phyloP scores from a whole-genome alignment of 768 basidiomycete species.

The Paxillus rubicundulus region DNA sequence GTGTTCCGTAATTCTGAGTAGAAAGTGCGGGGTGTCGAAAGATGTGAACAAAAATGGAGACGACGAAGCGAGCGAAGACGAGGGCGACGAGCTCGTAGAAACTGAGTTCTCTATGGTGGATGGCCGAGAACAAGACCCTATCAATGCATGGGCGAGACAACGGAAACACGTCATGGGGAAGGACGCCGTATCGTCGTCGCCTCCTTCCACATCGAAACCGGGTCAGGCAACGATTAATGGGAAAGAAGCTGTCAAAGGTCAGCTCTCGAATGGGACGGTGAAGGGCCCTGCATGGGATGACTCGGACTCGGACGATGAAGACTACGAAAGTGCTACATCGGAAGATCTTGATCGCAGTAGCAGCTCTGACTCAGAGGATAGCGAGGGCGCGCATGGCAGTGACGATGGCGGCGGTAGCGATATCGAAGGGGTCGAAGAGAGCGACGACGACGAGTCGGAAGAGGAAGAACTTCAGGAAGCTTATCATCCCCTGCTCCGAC shows the following conservation, averaged over 20 bases:
- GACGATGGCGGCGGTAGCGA: conserved; percentile 31
- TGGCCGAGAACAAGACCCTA: conserved; percentile 61
- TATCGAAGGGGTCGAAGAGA: conserved; percentile 33
- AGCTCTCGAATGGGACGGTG: conserved; percentile 11
- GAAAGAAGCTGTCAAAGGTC: conserved; percentile 4
- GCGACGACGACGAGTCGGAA: conserved; percentile 39
- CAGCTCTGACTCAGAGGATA: conserved; percentile 35
- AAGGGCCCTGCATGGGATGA: conserved; percentile 33
- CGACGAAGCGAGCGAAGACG: conserved; percentile 16
- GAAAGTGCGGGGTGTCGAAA: conserved; percentile 25
- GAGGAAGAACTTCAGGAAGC: conserved; percentile 49
- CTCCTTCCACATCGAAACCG: background rate
- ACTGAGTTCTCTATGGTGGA: conserved; percentile 74
- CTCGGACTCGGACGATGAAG: conserved; percentile 35
- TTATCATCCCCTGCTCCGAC: conserved; percentile 60
- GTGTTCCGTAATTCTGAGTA: conserved; percentile 56
- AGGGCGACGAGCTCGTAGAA: conserved; percentile 49
- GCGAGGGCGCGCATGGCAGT: conserved; percentile 24
- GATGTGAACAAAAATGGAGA: background rate
- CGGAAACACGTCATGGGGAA: conserved; percentile 57
- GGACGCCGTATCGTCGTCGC: background rate
- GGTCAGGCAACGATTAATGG: background rate
- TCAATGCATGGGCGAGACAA: conserved; percentile 62
- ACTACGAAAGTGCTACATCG: conserved; percentile 33
- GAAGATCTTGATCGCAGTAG: conserved; percentile 50